Conservation (phyloP, 2,329 filamentous ascomycete species). For the Coniochaeta hoffmannii region DNA sequence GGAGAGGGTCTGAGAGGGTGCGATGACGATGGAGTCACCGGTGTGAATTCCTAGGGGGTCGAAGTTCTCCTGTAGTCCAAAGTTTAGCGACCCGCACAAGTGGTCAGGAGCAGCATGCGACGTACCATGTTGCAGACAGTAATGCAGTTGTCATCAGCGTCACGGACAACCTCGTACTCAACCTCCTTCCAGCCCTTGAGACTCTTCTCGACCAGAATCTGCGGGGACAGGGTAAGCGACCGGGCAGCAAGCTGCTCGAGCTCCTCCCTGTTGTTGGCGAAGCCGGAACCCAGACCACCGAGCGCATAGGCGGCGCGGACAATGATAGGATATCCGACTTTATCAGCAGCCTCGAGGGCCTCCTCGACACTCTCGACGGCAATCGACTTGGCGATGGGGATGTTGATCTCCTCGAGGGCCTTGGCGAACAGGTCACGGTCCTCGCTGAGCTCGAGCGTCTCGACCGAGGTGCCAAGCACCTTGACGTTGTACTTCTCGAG, state of each 20-base stretch:
- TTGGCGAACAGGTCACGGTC: conserved; percentile 95
- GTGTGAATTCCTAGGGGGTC: conserved; percentile 97
- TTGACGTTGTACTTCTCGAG: conserved; percentile 94
- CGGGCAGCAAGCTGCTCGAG: conserved; percentile 87
- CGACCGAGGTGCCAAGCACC: conserved; percentile 90
- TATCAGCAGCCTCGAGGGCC: conserved; percentile 77
- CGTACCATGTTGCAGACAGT: conserved; percentile 86
- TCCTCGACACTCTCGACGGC: conserved; percentile 89
- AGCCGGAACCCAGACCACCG: conserved; percentile 91
- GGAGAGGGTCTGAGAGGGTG: conserved; percentile 90
- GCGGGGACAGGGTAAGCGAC: conserved; percentile 86
- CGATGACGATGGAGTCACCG: conserved; percentile 97
- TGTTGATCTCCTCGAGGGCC: conserved; percentile 93
- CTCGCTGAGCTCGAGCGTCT: conserved; percentile 89
- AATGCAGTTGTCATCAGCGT: conserved; percentile 97
- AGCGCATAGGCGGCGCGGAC: conserved; percentile 95
- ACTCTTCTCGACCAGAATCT: conserved; percentile 97
- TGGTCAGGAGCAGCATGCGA: neutral
- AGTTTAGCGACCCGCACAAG: neutral
- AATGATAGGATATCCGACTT: conserved; percentile 94
- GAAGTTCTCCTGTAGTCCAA: conserved; percentile 65
- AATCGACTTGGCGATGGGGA: conserved; percentile 93
- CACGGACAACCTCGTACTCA: conserved; percentile 96
- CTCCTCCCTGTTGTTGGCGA: conserved; percentile 90
- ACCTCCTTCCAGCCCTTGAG: conserved; percentile 99